These are phyloP conservation scores for Phytophthora foliorum DNA, from an alignment of 352 stramenopile species.

Conservation along the genomic window DNA sequence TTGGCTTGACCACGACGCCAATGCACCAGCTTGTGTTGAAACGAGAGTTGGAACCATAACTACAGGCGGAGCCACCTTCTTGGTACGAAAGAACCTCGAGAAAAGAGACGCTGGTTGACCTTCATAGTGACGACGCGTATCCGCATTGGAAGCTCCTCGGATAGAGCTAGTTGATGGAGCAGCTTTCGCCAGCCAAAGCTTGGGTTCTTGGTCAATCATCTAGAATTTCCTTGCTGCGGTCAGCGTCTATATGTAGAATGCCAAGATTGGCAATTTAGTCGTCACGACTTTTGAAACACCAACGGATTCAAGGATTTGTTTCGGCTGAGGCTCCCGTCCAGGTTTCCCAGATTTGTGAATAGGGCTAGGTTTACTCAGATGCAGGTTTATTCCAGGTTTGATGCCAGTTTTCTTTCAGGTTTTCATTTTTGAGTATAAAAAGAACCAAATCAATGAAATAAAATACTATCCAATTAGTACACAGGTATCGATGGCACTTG, in stretches of 20 bases:
- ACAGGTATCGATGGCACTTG: not conserved
- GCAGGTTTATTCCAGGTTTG: no score
- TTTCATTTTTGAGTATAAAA: no score
- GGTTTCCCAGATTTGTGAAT: no score
- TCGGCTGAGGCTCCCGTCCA: no score
- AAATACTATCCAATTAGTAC: no score
- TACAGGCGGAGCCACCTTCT: not conserved
- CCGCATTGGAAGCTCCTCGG: not conserved
- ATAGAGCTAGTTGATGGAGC: not conserved
- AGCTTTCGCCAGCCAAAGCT: conserved; percentile 19
- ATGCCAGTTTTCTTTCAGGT: no score
- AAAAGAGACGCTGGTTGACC: not conserved
- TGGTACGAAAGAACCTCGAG: not conserved
- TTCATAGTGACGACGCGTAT: not conserved
- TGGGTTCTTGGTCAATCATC: conserved; percentile 10
- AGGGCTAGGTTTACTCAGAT: no score
- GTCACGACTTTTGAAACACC: no score
- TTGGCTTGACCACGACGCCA: not conserved
- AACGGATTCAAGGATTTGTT: no score
- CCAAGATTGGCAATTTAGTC: no score
- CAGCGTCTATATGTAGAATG: no score
- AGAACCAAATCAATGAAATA: no score
- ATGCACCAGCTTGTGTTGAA: not conserved
- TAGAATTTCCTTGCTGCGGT: not conserved
- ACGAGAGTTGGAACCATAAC: not conserved